These are phyloP conservation scores for Verruconis gallopava DNA, from an alignment of 2,329 filamentous ascomycete genomes.

Conservation along the genomic window DNA sequence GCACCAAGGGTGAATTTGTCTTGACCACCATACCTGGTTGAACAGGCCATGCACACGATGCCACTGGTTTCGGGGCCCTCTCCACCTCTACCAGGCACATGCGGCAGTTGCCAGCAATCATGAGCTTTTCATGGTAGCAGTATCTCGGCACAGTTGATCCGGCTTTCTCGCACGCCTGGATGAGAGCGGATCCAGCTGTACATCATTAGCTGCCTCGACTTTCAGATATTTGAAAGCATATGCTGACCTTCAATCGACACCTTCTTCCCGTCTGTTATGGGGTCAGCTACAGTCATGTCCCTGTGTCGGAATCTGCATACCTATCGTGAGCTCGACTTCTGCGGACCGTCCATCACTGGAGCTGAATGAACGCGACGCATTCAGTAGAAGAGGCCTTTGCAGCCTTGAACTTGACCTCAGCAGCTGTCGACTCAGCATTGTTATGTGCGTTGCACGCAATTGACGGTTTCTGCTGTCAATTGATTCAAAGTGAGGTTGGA, in stretches of 20 bases:
- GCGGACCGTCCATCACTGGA: constrained; percentile 66
- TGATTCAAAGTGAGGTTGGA: constrained; percentile 2
- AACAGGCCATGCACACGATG: constrained; percentile 97
- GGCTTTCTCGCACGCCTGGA: constrained; percentile 98
- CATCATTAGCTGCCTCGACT: constrained; percentile 12
- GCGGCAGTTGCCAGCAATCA: constrained; percentile 98
- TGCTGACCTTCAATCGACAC: constrained; percentile 84
- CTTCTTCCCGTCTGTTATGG: constrained; percentile 76
- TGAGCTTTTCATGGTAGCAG: constrained; percentile 98
- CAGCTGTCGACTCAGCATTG: constrained; percentile 52
- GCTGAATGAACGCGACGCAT: constrained; percentile 66
- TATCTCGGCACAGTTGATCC: constrained; percentile 88
- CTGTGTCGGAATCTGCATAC: constrained; percentile 39
- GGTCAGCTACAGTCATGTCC: constrained; percentile 20
- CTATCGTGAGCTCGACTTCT: constrained; percentile 94
- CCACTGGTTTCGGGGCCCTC: constrained; percentile 88
- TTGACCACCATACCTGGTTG: constrained; percentile 98
- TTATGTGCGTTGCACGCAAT: constrained; percentile 15
- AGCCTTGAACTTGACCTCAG: constrained; percentile 48
- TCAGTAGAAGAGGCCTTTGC: constrained; percentile 37
- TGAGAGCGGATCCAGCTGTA: constrained; percentile 85
- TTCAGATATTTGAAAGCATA: constrained; percentile 10
- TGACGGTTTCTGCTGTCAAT: constrained; percentile 4
- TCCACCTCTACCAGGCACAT: constrained; percentile 99
- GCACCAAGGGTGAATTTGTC: constrained; percentile 88